Evolutionary conservation across 2,329 filamentous ascomycete species (phyloP).

Genomic region (Apiospora hydei): DNA sequence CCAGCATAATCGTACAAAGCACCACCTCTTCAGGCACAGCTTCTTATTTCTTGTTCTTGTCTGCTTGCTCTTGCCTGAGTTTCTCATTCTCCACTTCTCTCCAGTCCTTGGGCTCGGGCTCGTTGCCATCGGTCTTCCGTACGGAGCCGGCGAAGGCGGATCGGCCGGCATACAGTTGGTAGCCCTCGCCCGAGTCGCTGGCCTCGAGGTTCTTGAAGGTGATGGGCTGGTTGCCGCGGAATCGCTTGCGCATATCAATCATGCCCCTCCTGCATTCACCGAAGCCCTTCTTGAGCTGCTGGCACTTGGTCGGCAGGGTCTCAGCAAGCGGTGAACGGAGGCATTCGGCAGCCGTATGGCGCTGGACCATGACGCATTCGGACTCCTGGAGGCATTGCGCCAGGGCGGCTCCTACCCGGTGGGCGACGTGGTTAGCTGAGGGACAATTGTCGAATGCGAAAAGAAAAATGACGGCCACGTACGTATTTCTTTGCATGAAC

Average conservation of each 20-base stretch:
- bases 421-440: conserved; percentile 30
- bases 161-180: conserved; percentile 82
- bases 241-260: conserved; percentile 99
- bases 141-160: conserved; percentile 71
- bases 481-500: conserved; percentile 97
- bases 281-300: conserved; percentile 91
- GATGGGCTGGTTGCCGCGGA: conserved; percentile 91
- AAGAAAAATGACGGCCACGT: conserved; percentile 47
- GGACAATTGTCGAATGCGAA: conserved; percentile 15
- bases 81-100: conserved; percentile 70
- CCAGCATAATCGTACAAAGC: conserved; percentile 10
- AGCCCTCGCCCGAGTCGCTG: conserved; percentile 64
- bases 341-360: conserved; percentile 86
- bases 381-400: conserved; percentile 95
- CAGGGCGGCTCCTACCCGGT: conserved; percentile 79
- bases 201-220: conserved; percentile 68
- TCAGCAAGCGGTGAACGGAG: conserved; percentile 83
- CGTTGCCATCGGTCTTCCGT: conserved; percentile 72
- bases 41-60: conserved; percentile 35
- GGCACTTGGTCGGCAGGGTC: conserved; percentile 84
- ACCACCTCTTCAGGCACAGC: neutral
- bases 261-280: conserved; percentile 95
- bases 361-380: conserved; percentile 94
- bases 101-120: conserved; percentile 67
- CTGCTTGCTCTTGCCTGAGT: conserved; percentile 46